Conservation (phyloP, 129 eudicot species). For the Erigeron canadensis region DNA sequence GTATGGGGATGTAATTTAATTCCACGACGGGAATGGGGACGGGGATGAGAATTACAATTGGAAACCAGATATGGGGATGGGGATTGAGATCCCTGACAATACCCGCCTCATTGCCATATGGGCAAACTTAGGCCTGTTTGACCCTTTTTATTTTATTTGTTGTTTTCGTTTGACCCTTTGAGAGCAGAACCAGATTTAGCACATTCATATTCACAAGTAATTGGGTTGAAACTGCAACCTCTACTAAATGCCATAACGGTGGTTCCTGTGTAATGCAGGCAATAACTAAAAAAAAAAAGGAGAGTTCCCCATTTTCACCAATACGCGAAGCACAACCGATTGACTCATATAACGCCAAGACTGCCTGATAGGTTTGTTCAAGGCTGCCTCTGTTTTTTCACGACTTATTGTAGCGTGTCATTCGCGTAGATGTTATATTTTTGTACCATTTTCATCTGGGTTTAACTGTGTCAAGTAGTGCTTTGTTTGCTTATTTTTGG, state of each 20-base stretch:
- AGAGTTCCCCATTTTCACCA: background rate
- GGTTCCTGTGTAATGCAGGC: slow-evolving; percentile 26
- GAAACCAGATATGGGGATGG: no score
- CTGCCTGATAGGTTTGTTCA: background rate
- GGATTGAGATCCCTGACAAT: no score
- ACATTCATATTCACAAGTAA: background rate
- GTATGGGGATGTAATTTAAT: no score
- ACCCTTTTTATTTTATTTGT: no score
- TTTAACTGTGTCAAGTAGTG: background rate
- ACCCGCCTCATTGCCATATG: no score
- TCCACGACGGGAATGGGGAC: no score
- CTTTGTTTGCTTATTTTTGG: background rate
- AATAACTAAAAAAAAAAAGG: background rate
- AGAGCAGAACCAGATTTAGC: background rate
- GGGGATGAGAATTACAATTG: no score
- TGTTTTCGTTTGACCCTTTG: no score
- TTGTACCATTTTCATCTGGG: slow-evolving; percentile 14
- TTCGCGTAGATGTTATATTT: background rate
- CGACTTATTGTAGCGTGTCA: slow-evolving; percentile 8
- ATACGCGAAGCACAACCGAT: slow-evolving; percentile 3
- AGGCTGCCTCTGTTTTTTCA: slow-evolving; percentile 11
- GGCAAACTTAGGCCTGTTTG: no score
- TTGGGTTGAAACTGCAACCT: background rate
- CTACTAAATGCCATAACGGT: background rate
- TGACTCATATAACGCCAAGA: slow-evolving; percentile 8